These are phyloP conservation scores for Achaetomium macrosporum DNA, from an alignment of 2,329 filamentous ascomycete species.

Conservation along the genomic window DNA sequence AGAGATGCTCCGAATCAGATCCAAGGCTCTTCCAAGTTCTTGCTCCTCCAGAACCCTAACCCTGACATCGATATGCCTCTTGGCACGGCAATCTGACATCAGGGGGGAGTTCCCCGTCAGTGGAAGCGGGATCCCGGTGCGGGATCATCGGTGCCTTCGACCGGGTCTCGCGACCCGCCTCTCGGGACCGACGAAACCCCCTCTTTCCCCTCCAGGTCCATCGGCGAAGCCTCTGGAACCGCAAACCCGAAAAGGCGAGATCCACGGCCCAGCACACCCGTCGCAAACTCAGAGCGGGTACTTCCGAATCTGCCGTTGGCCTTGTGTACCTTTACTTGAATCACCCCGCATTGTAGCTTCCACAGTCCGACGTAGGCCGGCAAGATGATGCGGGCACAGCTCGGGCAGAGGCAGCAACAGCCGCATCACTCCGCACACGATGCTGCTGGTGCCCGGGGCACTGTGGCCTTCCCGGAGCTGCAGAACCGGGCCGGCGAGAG, in stretches of 20 bases:
- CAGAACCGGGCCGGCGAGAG: conserved; percentile 35
- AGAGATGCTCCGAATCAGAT: too few species aligned
- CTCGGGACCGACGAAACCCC: too few species aligned
- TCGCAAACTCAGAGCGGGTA: too few species aligned
- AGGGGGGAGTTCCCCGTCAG: too few species aligned
- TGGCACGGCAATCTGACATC: too few species aligned
- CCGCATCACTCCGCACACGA: not conserved
- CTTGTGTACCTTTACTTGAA: not conserved
- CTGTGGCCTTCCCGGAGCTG: conserved; percentile 19
- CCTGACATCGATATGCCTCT: too few species aligned
- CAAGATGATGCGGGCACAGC: conserved; percentile 24
- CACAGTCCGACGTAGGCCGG: not conserved
- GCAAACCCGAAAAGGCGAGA: not conserved
- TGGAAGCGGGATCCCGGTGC: too few species aligned
- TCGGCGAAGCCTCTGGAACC: not conserved
- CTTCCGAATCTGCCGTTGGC: too few species aligned
- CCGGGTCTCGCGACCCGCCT: too few species aligned
- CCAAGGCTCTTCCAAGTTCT: not conserved
- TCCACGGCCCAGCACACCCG: not conserved
- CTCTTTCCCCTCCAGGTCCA: too few species aligned
- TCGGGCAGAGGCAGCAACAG: conserved; percentile 20
- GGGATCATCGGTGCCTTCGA: too few species aligned
- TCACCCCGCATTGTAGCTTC: not conserved
- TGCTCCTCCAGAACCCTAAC: too few species aligned
- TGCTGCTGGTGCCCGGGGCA: not conserved